These are phyloP conservation scores for Fusarium subtropicale DNA, from an alignment of 2,329 filamentous ascomycete genomes.

Conservation along the genomic window DNA sequence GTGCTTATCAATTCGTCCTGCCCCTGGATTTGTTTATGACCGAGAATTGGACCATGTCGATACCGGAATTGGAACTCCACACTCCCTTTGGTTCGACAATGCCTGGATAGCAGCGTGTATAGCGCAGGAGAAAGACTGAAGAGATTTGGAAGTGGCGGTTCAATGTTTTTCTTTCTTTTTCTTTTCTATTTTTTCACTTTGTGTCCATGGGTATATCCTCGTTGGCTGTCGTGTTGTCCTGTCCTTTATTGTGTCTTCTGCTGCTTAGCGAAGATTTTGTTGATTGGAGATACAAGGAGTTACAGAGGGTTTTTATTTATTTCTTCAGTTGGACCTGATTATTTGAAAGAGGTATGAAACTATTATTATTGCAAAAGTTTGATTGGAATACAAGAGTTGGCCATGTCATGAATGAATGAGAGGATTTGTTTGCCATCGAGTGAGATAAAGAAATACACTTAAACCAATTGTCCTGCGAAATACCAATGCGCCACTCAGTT, in stretches of 20 bases:
- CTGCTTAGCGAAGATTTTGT: neutral
- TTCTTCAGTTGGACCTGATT: neutral
- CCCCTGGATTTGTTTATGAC: conserved; percentile 4
- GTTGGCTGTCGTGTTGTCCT: neutral
- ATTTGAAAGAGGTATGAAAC: neutral
- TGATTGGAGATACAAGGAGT: conserved; percentile 20
- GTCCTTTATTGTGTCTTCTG: conserved; percentile 5
- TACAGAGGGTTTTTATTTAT: neutral
- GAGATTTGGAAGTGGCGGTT: neutral
- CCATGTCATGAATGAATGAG: neutral
- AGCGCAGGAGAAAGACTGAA: conserved; percentile 2
- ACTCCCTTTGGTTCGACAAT: neutral
- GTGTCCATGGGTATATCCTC: conserved; percentile 18
- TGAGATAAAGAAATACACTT: neutral
- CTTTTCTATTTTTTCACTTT: neutral
- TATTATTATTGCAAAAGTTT: conserved; percentile 31
- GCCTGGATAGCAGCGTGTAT: neutral
- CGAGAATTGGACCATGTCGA: neutral
- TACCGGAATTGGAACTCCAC: neutral
- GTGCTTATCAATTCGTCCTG: neutral
- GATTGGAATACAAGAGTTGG: conserved; percentile 28
- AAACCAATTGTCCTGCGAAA: neutral
- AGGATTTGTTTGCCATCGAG: too few relatives aligned
- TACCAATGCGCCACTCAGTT: neutral
- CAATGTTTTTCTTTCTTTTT: neutral